Base-by-base conservation (phyloP, 2,329 filamentous ascomycete species). In the Nigrospora oryzae region DNA sequence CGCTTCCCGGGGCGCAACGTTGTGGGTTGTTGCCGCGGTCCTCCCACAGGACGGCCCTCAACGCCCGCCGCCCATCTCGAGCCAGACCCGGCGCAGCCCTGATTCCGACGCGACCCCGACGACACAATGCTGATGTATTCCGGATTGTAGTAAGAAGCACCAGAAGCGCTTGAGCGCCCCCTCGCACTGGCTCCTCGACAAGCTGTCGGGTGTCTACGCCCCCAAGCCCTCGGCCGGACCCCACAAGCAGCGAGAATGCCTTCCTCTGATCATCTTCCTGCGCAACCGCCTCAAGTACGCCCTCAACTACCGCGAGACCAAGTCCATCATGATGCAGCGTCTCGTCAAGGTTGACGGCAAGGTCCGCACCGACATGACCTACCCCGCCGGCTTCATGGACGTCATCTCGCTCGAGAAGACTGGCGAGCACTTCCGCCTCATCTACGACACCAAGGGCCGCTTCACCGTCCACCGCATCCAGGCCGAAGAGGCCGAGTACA, bases 381-480 rank as follows among this genome's bases (percentile, higher is more conserved):
- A 87, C 85, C 93, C 93, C 62, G 79, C 93, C 59, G 93, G 93
- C 65, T 96, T 94, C 84, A 97, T 97, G 93, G 93, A 98, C 70
- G 93, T 98, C 69, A 96, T 98, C 79, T 79, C 80, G 66, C 94
- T 98, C 70, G 93, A 98, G 76, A 98, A 98, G 89, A 98, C 93
- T 50, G 90, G 90, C 84, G 93, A 98, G 85, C 87, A 95, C 86
- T 98, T 98, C 89, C 91, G 93, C 63, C 89, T 98, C 62, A 79
- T 98, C 82, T 98, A 97, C 84, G 93, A 98, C 74, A 98, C 91
- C 85, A 98, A 98, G 86, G 93, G 93, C 64, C 91, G 93, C 71
- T 98, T 97, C 88, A 96, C 93, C 71, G 90, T 98, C 70, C 93
- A 98, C 88, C 88, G 93, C 68, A 97, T 98, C 77, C 91, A 94